phyloP scores from a whole-genome alignment of 164 flowering plant genomes.

The Kingdonia uniflora region DNA sequence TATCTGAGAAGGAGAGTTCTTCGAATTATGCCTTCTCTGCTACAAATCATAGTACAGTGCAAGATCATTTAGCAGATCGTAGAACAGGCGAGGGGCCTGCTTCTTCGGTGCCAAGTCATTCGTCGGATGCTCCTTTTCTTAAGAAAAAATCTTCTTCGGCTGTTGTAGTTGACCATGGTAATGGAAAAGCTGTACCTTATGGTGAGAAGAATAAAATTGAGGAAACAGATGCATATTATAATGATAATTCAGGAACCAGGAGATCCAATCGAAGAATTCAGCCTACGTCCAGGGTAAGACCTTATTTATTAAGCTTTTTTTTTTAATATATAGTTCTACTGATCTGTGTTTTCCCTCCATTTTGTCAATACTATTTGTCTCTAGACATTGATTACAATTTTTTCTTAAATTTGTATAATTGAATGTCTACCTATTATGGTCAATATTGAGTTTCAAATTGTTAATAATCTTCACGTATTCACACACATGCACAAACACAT shows the following conservation, averaged over 20 bases:
- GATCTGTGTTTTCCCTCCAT: no score
- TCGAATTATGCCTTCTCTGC: conserved; percentile 17
- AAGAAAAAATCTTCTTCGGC: conserved; percentile 29
- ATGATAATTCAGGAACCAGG: conserved; percentile 40
- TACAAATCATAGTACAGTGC: conserved; percentile 12
- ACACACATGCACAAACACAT: no score
- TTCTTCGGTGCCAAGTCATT: no score
- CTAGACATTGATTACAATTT: no score
- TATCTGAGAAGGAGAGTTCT: conserved; percentile 29
- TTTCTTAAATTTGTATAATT: no score
- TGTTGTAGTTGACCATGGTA: conserved; percentile 27
- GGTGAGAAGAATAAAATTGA: conserved; percentile 41
- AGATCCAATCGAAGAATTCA: conserved; percentile 92
- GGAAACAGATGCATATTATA: conserved; percentile 26
- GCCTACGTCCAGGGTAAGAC: conserved; percentile 87
- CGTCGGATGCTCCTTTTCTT: conserved; percentile 25
- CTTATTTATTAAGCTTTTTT: background rate
- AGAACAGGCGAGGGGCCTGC: no score
- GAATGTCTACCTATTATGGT: no score
- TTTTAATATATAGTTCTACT: background rate
- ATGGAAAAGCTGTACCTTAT: conserved; percentile 40
- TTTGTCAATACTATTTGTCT: no score
- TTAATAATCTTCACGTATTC: no score
- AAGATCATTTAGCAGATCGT: conserved; percentile 17
- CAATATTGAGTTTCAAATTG: no score